These are phyloP conservation scores for Lentinula guzmanii DNA, from an alignment of 768 basidiomycete genomes.

Conservation along the genomic window DNA sequence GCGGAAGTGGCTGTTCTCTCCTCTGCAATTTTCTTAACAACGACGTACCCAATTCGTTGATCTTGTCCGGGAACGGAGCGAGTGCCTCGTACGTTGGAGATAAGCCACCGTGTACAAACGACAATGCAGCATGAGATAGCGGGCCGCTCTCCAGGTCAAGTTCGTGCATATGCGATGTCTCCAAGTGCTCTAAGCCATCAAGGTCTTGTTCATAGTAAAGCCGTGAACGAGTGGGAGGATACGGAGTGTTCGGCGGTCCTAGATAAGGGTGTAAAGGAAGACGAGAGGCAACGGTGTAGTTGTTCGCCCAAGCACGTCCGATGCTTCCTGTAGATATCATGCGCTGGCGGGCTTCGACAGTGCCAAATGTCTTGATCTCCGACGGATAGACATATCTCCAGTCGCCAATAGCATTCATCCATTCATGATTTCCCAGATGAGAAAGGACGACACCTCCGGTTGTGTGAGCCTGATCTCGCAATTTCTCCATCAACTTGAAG, in stretches of 20 bases:
- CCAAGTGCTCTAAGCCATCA: conserved; percentile 13
- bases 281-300: conserved; percentile 78
- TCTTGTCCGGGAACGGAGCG: conserved; percentile 75
- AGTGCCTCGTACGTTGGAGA: conserved; percentile 70
- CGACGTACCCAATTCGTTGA: conserved; percentile 69
- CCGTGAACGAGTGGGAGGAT: conserved; percentile 31
- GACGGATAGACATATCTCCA: conserved; percentile 87
- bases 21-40: conserved; percentile 68
- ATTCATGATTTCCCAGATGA: conserved; percentile 92
- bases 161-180: conserved; percentile 16
- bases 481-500: conserved; percentile 77
- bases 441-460: conserved; percentile 70
- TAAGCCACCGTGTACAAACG: conserved; percentile 93
- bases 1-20: conserved; percentile 64
- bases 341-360: conserved; percentile 62
- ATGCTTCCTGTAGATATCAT: conserved; percentile 72
- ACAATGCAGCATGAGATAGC: conserved; percentile 74
- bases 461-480: conserved; percentile 67
- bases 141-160: conserved; percentile 28
- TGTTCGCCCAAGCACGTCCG: conserved; percentile 76
- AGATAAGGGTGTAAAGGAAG: conserved; percentile 73
- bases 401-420: conserved; percentile 90
- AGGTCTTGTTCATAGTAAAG: conserved; percentile 24
- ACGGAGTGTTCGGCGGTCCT: conserved; percentile 62
- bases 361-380: conserved; percentile 82